Evolutionary conservation across 208 protist species (phyloP).

Genomic region (Leishmania aethiopica): DNA sequence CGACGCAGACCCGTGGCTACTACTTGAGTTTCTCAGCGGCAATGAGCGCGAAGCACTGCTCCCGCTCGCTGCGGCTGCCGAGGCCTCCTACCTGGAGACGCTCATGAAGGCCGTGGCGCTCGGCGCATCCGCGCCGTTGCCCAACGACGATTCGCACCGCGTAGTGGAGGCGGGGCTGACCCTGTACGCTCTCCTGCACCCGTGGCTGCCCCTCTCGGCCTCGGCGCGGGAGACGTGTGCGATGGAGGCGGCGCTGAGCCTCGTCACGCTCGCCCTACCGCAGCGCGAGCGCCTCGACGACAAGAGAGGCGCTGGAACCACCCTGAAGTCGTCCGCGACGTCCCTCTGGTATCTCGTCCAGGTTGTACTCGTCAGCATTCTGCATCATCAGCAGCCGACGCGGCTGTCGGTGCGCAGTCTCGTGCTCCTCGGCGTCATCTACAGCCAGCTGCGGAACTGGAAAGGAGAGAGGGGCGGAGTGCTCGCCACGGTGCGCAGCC

Average conservation of each 20-base stretch:
- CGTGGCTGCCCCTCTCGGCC: constrained; percentile 13
- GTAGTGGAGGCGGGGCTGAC: constrained; percentile 9
- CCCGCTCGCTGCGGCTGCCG: background rate
- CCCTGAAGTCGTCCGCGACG: background rate
- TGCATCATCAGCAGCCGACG: constrained; percentile 13
- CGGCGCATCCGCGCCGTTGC: background rate
- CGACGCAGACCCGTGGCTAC: background rate
- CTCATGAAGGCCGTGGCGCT: background rate
- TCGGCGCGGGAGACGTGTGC: background rate
- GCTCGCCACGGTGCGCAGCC: background rate
- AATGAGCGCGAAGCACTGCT: background rate
- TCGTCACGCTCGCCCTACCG: constrained; percentile 2
- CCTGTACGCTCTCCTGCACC: constrained; percentile 13
- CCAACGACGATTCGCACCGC: background rate
- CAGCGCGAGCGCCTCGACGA: background rate
- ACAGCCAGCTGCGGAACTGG: background rate
- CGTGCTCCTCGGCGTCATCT: constrained; percentile 16
- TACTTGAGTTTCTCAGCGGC: constrained; percentile 8
- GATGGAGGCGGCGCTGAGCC: constrained; percentile 6
- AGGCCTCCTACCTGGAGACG: background rate
- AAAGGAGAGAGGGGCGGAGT: too few species aligned
- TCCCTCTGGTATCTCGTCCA: background rate
- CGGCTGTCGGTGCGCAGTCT: constrained; percentile 10
- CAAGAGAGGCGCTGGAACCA: too few species aligned
- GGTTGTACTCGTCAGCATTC: background rate